These are phyloP conservation scores for Pseudogymnoascus sp. DNA, from an alignment of 2,329 filamentous ascomycete genomes.

Conservation along the genomic window DNA sequence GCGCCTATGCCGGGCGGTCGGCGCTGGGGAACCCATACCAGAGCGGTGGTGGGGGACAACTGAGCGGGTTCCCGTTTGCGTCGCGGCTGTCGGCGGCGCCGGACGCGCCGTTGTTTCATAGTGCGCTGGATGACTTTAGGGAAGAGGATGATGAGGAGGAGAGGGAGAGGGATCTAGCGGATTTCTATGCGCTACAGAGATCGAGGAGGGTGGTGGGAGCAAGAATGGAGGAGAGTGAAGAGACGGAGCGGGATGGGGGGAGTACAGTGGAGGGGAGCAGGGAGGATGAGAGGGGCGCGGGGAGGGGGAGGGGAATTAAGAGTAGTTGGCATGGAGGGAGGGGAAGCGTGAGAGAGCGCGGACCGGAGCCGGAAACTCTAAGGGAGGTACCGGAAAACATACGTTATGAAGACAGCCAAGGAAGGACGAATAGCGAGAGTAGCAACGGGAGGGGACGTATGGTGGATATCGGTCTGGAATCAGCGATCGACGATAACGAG, in stretches of 20 bases:
- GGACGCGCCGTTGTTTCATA: slow-evolving; percentile 90
- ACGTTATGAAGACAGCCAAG: slow-evolving; percentile 21
- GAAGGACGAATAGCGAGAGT: slow-evolving; percentile 22
- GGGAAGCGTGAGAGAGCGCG: slow-evolving; percentile 24
- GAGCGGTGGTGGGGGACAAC: slow-evolving; percentile 54
- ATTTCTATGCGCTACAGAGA: slow-evolving; percentile 83
- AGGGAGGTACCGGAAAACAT: slow-evolving; percentile 31
- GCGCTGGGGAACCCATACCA: slow-evolving; percentile 69
- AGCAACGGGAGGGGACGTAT: slow-evolving; percentile 56
- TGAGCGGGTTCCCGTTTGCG: slow-evolving; percentile 69
- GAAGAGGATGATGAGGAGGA: slow-evolving; percentile 92
- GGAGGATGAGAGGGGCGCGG: slow-evolving; percentile 33
- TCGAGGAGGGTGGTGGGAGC: slow-evolving; percentile 83
- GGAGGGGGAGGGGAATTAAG: slow-evolving; percentile 40
- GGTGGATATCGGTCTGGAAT: slow-evolving; percentile 80
- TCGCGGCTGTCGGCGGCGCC: slow-evolving; percentile 64
- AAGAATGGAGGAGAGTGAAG: slow-evolving; percentile 76
- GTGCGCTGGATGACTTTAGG: slow-evolving; percentile 78
- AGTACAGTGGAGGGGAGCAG: slow-evolving; percentile 30
- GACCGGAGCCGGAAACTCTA: slow-evolving; percentile 21
- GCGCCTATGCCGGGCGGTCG: slow-evolving; percentile 19
- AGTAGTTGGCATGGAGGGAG: slow-evolving; percentile 54
- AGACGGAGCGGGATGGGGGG: slow-evolving; percentile 63
- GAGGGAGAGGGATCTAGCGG: slow-evolving; percentile 83
- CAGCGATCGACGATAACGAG: slow-evolving; percentile 50